A percentile compares a stretch with the other conserved stretches of the same genome.
phyloP scores from a whole-genome alignment of 225 moss, liverwort and hornwort species.

The Pseudisothecium myosuroides region DNA sequence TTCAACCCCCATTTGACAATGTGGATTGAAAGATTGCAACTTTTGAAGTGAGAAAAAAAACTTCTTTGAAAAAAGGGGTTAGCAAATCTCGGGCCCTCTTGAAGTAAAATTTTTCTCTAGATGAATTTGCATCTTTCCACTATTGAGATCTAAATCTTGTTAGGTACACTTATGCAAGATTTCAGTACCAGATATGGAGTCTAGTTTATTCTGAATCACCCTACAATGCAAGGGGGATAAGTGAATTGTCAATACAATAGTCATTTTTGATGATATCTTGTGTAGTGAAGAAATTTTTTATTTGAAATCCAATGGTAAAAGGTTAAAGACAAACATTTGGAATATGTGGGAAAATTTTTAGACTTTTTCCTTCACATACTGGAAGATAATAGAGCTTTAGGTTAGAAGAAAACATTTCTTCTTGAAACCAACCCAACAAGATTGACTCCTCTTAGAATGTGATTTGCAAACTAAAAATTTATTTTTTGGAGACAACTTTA shows the following conservation, averaged over 20 bases:
- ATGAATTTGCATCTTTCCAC: not conserved
- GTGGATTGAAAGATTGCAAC: too few relatives aligned
- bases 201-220: not conserved
- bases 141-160: not conserved
- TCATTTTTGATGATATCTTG: not conserved
- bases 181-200: not conserved
- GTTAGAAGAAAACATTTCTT: too few relatives aligned
- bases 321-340: too few relatives aligned
- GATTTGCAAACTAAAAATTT: not conserved
- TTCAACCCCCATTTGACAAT: too few relatives aligned
- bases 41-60: too few relatives aligned
- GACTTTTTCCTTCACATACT: not conserved
- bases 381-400: too few relatives aligned
- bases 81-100: too few relatives aligned
- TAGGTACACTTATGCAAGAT: not conserved
- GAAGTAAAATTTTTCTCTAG: not conserved
- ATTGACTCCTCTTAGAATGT: not conserved
- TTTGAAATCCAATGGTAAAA: too few relatives aligned
- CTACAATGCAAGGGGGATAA: accelerated
- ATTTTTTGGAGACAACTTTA: not conserved
- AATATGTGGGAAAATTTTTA: too few relatives aligned
- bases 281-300: not conserved
- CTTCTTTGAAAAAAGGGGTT: too few relatives aligned
- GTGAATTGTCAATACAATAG: not conserved
- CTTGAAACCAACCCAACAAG: accelerated